Evolutionary conservation across 2,329 filamentous ascomycete genomes (phyloP).

Genomic region (Teratosphaeria destructans): DNA sequence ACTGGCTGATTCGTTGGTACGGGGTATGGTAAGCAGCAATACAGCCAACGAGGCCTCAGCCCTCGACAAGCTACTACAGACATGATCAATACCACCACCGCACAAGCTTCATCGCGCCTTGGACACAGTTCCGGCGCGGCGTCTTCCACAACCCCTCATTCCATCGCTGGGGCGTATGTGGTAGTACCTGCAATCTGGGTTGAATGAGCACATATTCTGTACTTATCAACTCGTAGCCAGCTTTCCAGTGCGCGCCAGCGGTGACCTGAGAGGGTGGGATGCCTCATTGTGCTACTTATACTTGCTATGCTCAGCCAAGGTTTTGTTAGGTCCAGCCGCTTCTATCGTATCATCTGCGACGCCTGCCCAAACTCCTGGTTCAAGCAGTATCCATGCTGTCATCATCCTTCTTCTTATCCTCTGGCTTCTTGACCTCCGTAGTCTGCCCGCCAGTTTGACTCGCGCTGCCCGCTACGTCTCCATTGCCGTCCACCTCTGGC

Average conservation of each 20-base stretch:
- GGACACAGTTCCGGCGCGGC: background rate
- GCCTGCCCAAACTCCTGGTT: background rate
- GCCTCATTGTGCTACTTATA: background rate
- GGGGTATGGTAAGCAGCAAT: background rate
- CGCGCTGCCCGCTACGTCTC: constrained; percentile 14
- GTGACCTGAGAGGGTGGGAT: background rate
- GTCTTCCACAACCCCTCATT: background rate
- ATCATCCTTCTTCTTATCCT: constrained; percentile 17
- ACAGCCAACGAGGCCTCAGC: background rate
- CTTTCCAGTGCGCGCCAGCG: background rate
- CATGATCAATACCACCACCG: background rate
- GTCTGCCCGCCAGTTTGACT: constrained; percentile 4
- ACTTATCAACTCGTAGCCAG: background rate
- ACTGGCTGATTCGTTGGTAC: background rate
- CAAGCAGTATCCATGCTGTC: constrained; percentile 24
- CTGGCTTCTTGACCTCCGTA: constrained; percentile 16
- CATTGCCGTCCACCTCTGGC: constrained; percentile 32
- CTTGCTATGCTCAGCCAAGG: background rate
- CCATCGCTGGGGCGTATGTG: background rate
- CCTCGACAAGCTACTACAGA: background rate
- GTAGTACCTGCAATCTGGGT: background rate
- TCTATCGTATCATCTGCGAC: background rate
- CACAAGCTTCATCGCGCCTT: background rate
- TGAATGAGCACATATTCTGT: background rate
- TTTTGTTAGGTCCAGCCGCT: background rate